phyloP scores from a whole-genome alignment of 768 basidiomycete genomes.

The Pisolithus tinctorius region DNA sequence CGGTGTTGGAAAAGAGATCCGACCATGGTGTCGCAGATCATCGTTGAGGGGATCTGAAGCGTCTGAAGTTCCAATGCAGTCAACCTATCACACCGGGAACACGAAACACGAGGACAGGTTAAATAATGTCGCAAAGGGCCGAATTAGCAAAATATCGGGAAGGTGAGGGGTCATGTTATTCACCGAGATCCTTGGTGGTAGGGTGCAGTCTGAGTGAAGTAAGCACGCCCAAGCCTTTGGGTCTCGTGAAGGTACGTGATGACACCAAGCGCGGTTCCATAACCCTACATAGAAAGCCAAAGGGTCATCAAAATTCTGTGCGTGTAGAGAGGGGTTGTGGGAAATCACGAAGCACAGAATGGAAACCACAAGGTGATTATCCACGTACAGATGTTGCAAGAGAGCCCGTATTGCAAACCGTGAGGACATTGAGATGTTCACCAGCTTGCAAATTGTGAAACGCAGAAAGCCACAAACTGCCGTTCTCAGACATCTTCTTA shows the following conservation, averaged over 20 bases:
- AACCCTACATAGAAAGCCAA: constrained; percentile 52
- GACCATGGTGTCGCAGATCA: constrained; percentile 98
- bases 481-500: constrained; percentile 75
- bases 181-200: constrained; percentile 90
- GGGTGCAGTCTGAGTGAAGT: constrained; percentile 90
- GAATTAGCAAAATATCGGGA: not conserved
- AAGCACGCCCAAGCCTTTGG: constrained; percentile 71
- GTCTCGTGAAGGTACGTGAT: constrained; percentile 86
- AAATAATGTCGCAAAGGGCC: not conserved
- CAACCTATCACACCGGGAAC: constrained; percentile 41
- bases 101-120: not conserved
- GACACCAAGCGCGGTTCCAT: constrained; percentile 90
- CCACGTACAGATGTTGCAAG: constrained; percentile 81
- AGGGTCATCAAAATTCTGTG: constrained; percentile 2
- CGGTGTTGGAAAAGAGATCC: constrained; percentile 90
- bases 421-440: constrained; percentile 69
- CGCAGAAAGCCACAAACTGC: constrained; percentile 78
- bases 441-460: constrained; percentile 28
- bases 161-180: constrained; percentile 1
- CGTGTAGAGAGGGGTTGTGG: not conserved
- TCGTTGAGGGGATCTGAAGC: constrained; percentile 76
- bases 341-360: not conserved
- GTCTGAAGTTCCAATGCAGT: constrained; percentile 87
- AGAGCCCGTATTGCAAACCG: constrained; percentile 96
- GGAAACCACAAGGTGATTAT: not conserved